Base-by-base conservation (phyloP, 2,329 filamentous ascomycete genomes). In the Colletotrichum sp. region DNA sequence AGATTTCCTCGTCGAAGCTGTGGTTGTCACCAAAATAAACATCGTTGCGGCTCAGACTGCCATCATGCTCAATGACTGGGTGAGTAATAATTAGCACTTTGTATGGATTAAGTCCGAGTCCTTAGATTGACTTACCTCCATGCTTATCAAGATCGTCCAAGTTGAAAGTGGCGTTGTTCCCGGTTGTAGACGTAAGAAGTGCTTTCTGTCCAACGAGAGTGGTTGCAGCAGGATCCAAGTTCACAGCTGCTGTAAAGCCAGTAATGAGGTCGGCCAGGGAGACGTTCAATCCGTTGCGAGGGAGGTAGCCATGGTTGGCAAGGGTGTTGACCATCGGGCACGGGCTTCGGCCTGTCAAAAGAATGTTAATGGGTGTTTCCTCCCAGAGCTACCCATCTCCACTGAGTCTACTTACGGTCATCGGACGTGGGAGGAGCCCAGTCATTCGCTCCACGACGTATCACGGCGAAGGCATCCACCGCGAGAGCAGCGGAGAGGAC, bases 11-110 rank as follows among this genome's bases (percentile, higher is more conserved):
- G 60, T 81, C 71, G 70, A 84, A 84, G 36, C 78, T 79, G 67
- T 81, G 78, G 76, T 82, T 82, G 71, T 83, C 79, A 36, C 82
- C 82, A 24, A 80, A 80, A 70, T 77, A 76, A 48, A 79, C 30
- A 70, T 84, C 82, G 61, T 79, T 78, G 52, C 83, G 79, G 74
- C 78, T 81, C 2, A 84, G 76, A 43, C 80, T 81, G 52, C 81
- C 82, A 69, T 84, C 83, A 72, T 83, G 82, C 66, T 84, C 83
- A 69, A 84, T 82, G n/a, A 83, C 81, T 83, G 36, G 6, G 12
- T 13, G 15, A 62, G n/a, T 16, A 12, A 62, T 5, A 3, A 24
- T 13, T 38, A 18, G 21, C 5, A 16, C 43, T n/a, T n/a, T 24
- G 10, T 18, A 36, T n/a, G n/a, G 16, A 34, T 21, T 24, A 36